These are phyloP conservation scores for Lentithecium fluviatile DNA, from an alignment of 495 filamentous ascomycete species.

Conservation along the genomic window DNA sequence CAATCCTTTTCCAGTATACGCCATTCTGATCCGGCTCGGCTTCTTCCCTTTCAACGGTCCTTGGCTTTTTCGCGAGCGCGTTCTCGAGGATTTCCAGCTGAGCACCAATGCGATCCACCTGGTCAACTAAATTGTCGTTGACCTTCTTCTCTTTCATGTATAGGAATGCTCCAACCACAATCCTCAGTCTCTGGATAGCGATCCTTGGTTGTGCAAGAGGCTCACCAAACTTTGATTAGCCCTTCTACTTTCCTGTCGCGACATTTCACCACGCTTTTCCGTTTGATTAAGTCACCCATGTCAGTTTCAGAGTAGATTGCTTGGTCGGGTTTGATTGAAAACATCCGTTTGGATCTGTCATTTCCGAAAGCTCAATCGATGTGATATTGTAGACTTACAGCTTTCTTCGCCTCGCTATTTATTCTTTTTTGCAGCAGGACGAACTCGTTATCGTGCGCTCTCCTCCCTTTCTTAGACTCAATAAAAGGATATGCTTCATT, in stretches of 20 bases:
- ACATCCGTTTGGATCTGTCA: constrained; percentile 6
- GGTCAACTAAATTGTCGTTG: neutral
- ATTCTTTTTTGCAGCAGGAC: constrained; percentile 13
- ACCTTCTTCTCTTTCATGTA: constrained; percentile 10
- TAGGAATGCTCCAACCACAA: constrained; percentile 10
- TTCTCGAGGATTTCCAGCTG: neutral
- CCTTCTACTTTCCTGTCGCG: neutral
- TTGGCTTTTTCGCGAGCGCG: constrained; percentile 9
- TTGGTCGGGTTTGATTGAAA: constrained; percentile 7
- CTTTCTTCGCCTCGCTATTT: constrained; percentile 5
- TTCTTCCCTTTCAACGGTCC: constrained; percentile 1
- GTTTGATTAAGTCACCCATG: constrained; percentile 8
- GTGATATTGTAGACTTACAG: constrained; percentile 6
- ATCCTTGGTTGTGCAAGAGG: constrained; percentile 1
- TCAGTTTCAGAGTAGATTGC: constrained; percentile 4
- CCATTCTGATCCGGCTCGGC: neutral
- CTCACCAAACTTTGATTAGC: neutral
- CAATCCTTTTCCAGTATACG: neutral
- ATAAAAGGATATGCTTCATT: constrained; percentile 16
- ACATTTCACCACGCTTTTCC: neutral
- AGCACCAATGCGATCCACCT: constrained; percentile 2
- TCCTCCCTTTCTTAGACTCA: neutral
- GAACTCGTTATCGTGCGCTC: constrained; percentile 11
- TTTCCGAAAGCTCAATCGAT: neutral
- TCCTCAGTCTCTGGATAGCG: constrained; percentile 13